A percentile compares a stretch with the other conserved stretches of the same genome.
Conservation (phyloP, 2,329 filamentous ascomycete species). For the Sarocladiaceae sp. region DNA sequence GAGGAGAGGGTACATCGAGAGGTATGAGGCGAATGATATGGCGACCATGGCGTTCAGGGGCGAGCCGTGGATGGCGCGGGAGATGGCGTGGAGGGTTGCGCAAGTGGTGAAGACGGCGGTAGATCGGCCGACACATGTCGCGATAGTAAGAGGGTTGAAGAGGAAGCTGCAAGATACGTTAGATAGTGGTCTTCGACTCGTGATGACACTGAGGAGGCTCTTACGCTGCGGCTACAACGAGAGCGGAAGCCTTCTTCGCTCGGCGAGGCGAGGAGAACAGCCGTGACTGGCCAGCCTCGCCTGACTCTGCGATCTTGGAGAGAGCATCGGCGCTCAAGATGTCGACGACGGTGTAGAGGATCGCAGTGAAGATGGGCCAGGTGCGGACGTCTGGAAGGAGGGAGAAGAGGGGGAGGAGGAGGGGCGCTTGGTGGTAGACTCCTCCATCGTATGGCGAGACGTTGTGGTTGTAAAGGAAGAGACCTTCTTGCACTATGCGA, state of each 20-base stretch:
- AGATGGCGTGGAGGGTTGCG: slow-evolving; percentile 78
- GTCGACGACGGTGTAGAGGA: slow-evolving; percentile 80
- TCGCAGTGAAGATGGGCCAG: slow-evolving; percentile 68
- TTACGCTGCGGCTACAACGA: slow-evolving; percentile 75
- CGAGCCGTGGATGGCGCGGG: slow-evolving; percentile 72
- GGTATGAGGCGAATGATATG: slow-evolving; percentile 80
- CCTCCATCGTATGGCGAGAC: slow-evolving; percentile 97
- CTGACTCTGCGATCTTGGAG: slow-evolving; percentile 73
- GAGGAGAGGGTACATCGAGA: slow-evolving; percentile 87
- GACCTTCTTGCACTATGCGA: slow-evolving; percentile 78
- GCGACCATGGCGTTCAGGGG: slow-evolving; percentile 76
- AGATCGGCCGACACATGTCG: slow-evolving; percentile 84
- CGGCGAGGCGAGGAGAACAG: slow-evolving; percentile 76
- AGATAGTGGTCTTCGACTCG: too few relatives aligned
- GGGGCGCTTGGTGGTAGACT: slow-evolving; percentile 75
- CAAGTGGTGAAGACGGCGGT: slow-evolving; percentile 86
- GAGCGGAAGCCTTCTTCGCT: slow-evolving; percentile 68
- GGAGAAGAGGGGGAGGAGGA: slow-evolving; percentile 88
- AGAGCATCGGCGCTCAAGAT: slow-evolving; percentile 78
- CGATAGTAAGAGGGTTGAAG: slow-evolving; percentile 91
- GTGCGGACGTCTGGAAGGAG: slow-evolving; percentile 68
- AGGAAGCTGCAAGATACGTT: slow-evolving; percentile 71
- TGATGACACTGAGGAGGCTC: too few relatives aligned
- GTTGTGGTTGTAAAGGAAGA: slow-evolving; percentile 94
- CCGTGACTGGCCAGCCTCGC: slow-evolving; percentile 69